Base-by-base conservation (phyloP, 163 green algal species). In the Scenedesmus sp. region DNA sequence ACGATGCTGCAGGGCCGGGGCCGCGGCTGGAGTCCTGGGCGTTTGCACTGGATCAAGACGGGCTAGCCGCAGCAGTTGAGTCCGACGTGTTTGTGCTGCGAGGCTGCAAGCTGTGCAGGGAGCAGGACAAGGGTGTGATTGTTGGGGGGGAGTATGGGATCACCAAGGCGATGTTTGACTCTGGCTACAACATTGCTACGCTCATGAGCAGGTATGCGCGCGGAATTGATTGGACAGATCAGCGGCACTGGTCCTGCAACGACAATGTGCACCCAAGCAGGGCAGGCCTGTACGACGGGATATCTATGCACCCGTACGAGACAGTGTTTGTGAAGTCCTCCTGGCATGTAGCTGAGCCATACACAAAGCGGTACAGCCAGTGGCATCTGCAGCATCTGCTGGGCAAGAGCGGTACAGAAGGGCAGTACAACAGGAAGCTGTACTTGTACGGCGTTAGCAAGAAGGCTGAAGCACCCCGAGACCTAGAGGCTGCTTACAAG, bases 61-160 rank as follows among this genome's bases (percentile, higher is more conserved):
- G 92, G 0, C 94, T 98, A 61, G 85, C 94, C 15, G 88, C 93
- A 43, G 70, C 94, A 33, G 82, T 95, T 33, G 46, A 80, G 0
- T 92, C 86, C 26, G 93, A 91, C 13, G 94, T 95, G 18, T 97
- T 96, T 68, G 37, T 92, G 35, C 43, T 94, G 44, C 92, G 95
- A 80, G 94, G 85, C 53, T 97, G 95, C 93, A 96, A 97, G 93
- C 93, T 96, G 93, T 90, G 90, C 73, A 72, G 10, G 10, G 81
- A 80, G 33, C 33, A 81, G 70, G 80, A 42, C n/a, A 91, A 0
- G 85, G 92, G 83, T 30, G 91, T 96, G 33, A 89, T 96, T 18
- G 92, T 96, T 20, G 92, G 91, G 43, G 96, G 96, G 0, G 96
- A 98, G 94, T 98, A 98, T 86, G 96, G 96, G 46, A 90, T 98